Conservation (phyloP, 345 rosid genomes). For the Boechera divaricarpa region DNA sequence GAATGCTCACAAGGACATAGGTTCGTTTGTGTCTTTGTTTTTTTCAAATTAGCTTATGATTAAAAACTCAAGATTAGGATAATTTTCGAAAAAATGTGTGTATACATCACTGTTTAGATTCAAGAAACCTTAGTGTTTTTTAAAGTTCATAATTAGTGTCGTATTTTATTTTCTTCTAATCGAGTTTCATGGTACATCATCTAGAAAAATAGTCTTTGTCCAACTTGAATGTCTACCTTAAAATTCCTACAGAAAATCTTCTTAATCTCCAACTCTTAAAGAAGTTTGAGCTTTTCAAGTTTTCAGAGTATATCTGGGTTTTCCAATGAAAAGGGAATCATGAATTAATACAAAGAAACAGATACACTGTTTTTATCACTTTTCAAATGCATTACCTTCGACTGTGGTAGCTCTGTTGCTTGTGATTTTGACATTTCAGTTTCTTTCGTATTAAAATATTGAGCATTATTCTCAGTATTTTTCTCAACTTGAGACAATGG, state of each 20-base stretch:
- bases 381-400: not conserved
- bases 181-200: not conserved
- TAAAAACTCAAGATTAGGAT: not conserved
- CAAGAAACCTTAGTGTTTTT: conserved; percentile 1
- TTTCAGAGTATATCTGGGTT: not conserved
- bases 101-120: not conserved
- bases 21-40: conserved; percentile 44
- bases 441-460: not conserved
- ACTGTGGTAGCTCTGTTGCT: not conserved
- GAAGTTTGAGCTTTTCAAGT: not conserved
- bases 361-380: not conserved
- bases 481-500: not conserved
- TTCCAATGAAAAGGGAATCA: not conserved
- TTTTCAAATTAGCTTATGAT: conserved; percentile 1
- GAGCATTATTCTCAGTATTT: not conserved
- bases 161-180: not conserved
- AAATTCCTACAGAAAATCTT: too few relatives aligned
- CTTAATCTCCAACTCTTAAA: not conserved
- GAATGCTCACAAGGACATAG: conserved; percentile 76
- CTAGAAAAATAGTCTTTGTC: not conserved
- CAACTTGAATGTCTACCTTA: too few relatives aligned
- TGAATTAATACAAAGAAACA: not conserved
- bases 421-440: conserved; percentile 7
- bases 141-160: not conserved
- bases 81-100: not conserved